Evolutionary conservation across 2,329 filamentous ascomycete genomes (phyloP), one percentile per base, ranked within the genome.

Genomic region (Colletotrichum musicola): DNA sequence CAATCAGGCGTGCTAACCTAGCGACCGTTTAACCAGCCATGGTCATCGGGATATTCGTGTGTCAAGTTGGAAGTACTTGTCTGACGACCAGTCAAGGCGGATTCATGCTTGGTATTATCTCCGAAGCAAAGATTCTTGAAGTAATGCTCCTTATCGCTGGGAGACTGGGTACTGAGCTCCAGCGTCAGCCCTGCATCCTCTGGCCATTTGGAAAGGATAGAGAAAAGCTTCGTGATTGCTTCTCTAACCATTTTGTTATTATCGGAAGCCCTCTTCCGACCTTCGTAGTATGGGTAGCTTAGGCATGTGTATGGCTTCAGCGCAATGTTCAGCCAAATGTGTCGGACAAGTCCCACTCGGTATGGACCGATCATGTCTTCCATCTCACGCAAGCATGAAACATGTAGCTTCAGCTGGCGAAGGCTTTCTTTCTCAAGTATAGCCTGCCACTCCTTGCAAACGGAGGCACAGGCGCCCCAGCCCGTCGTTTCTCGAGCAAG

Each of bases 371-470:
- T 49, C 5, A 76, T 69, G 16, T 12, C 12, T 67, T 72, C 51
- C 51, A 76, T 73, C 18, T 73, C 66, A 14, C 73, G 72, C 6
- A 78, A 72, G 64, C 73, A 75, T 58, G 74, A 63, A 30, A 62
- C 47, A 47, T 56, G 54, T 20, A 80, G 63, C 49, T 73, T 76
- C 1, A 79, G 56, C 65, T 71, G 71, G 63, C 53, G 49, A 56
- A 79, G 79, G 54, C 74, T 80, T 40, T 20, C 53, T 53, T 70
- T 75, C 66, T 79, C 76, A 22, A 80, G 59, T 65, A 75, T 60
- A 51, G 56, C 7, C 65, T 77, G 77, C 78, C 77, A 81, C 74
- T 80, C 78, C 73, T 62, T 78, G 73, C 76, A 79, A 10, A 80
- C 76, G 53, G 76, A 75, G 20, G 78, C 76, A 60, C 74, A 69